These are phyloP conservation scores for Geotrichum reessii DNA, from an alignment of 1,139 yeast genomes.

Conservation along the genomic window DNA sequence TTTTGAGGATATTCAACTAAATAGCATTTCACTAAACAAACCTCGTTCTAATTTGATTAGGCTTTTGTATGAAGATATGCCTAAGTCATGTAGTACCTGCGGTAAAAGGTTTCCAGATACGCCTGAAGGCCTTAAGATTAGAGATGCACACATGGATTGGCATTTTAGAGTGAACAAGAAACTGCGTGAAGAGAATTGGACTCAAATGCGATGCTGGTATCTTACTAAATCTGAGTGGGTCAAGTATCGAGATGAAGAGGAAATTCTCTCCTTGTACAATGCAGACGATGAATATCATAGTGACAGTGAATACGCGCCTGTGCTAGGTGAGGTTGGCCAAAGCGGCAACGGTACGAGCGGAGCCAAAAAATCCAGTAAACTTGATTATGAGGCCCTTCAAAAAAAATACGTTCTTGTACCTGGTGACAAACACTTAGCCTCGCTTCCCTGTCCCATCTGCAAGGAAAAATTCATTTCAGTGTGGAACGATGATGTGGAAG, in stretches of 20 bases:
- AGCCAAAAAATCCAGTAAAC: conserved; percentile 16
- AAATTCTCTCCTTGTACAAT: conserved; percentile 38
- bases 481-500: conserved; percentile 85
- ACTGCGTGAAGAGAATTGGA: conserved; percentile 47
- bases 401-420: conserved; percentile 51
- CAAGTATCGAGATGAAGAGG: conserved; percentile 59
- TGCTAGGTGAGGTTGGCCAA: conserved; percentile 18
- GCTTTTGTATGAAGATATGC: conserved; percentile 51
- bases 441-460: conserved; percentile 77
- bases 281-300: conserved; percentile 21
- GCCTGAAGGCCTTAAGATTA: conserved; percentile 50
- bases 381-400: conserved; percentile 24
- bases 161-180: conserved; percentile 89
- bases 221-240: conserved; percentile 71
- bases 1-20: conserved; percentile 27
- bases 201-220: conserved; percentile 79
- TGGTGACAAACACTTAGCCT: conserved; percentile 58
- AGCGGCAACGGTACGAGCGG: conserved; percentile 13
- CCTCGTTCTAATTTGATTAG: conserved; percentile 35
- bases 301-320: conserved; percentile 25
- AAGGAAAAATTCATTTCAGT: conserved; percentile 73
- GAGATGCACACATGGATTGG: conserved; percentile 81
- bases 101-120: conserved; percentile 76
- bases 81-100: conserved; percentile 83
- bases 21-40: conserved; percentile 29